phyloP scores from a whole-genome alignment of 352 stramenopile genomes.

The Plasmopara viticola region DNA sequence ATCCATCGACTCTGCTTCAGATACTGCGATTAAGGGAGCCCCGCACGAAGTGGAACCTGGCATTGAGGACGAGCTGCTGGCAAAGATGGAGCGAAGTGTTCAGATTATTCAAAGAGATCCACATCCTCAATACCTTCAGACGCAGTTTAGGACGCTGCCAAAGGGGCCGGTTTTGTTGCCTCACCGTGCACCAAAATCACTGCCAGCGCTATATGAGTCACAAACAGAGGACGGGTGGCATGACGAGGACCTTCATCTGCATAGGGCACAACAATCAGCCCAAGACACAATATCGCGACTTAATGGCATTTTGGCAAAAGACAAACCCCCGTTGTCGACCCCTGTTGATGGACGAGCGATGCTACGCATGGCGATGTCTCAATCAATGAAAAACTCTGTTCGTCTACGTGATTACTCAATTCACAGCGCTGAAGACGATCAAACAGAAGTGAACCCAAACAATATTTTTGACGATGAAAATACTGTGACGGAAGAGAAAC shows the following conservation, averaged over 20 bases:
- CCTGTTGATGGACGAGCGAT: slow-evolving; percentile 25
- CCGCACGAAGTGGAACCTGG: slow-evolving; percentile 26
- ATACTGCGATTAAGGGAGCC: slow-evolving; percentile 15
- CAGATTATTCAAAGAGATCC: slow-evolving; percentile 22
- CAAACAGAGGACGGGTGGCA: slow-evolving; percentile 23
- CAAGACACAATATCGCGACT: slow-evolving; percentile 59
- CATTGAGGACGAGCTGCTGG: slow-evolving; percentile 25
- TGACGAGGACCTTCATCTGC: slow-evolving; percentile 47
- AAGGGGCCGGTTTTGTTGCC: slow-evolving; percentile 48
- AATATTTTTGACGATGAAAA: slow-evolving; percentile 55
- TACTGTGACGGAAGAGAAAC: slow-evolving; percentile 9
- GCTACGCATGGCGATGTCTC: slow-evolving; percentile 41
- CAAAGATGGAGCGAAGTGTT: slow-evolving; percentile 31
- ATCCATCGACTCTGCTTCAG: slow-evolving; percentile 7
- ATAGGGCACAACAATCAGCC: slow-evolving; percentile 49
- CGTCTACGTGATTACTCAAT: slow-evolving; percentile 56
- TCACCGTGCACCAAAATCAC: slow-evolving; percentile 19
- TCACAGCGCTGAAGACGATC: slow-evolving; percentile 20
- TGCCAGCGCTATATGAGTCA: slow-evolving; percentile 14
- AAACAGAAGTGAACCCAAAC: slow-evolving; percentile 54
- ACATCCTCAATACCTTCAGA: slow-evolving; percentile 9
- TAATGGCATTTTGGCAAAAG: slow-evolving; percentile 52
- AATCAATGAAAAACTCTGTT: slow-evolving; percentile 53
- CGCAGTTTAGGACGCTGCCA: slow-evolving; percentile 13
- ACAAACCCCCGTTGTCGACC: slow-evolving; percentile 18